Evolutionary conservation across 1,284 basidiomycete species (phyloP), one percentile per base, ranked within the genome.

Genomic region (Ganoderma lucidum): DNA sequence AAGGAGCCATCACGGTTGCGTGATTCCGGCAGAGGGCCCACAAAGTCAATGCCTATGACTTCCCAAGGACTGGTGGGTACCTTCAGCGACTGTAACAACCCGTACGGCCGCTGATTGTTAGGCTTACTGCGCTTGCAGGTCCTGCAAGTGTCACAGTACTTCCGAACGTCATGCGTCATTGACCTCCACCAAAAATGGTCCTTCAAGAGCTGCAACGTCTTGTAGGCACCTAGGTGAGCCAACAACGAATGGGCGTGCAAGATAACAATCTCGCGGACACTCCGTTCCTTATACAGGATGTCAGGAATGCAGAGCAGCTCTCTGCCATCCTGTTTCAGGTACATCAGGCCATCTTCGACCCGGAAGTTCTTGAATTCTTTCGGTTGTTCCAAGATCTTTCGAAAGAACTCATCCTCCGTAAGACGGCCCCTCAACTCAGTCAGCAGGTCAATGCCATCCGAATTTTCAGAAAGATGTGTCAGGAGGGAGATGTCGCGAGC

Each of bases 41-140:
- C 78, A 51, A 82, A 82, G 61, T 82, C 81, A 23, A 82, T 77
- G 0, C 76, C 78, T 0, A 81, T 79, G 0, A 72, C 32, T 45
- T 78, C 69, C 78, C 78, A 80, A 23, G 78, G 77, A 10, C 67
- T 48, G 0, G 37, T 64, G 14, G 75, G 73, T 0, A 77, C 72
- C 19, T 61, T 53, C 2, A 79, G 62, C 0, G 73, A 28, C 12
- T 74, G 64, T 9, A 62, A 28, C 12, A 62, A 39, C 9, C 61
- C 61, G 28, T 62, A 62, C 3, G 61, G 61, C 61, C 44, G 44
- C 61, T 62, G 61, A 23, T 62, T 62, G 37, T 3, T 28, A 14
- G 61, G 61, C 30, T 62, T 19, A 78, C 68, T 66, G 1, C 69
- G 66, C n/a, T 63, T 63, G 63, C 78, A 80, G 15, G 70, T 74